Conservation (phyloP, 106 monocot genomes). For the Dendrobium officinale region DNA sequence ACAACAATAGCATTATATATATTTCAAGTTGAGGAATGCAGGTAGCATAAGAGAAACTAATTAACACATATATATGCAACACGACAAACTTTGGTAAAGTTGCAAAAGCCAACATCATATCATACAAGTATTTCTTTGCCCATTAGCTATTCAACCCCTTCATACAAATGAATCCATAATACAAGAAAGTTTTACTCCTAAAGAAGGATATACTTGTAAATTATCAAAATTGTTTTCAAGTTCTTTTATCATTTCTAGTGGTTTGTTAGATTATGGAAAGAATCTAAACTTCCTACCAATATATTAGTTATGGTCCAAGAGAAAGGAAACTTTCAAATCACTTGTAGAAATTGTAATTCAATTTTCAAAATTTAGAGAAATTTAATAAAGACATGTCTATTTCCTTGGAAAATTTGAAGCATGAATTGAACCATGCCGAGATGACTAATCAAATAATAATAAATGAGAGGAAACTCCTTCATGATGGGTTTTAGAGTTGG, state of each 20-base stretch:
- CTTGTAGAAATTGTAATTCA: background rate
- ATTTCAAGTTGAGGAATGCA: too few species aligned
- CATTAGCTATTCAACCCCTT: conserved; percentile 21
- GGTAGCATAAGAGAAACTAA: too few species aligned
- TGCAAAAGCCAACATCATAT: conserved; percentile 13
- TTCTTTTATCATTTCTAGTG: conserved; percentile 2
- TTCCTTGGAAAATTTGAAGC: too few species aligned
- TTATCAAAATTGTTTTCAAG: conserved; percentile 10
- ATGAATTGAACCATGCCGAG: too few species aligned
- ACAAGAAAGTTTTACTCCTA: background rate
- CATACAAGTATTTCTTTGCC: background rate
- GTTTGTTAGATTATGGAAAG: conserved; percentile 4
- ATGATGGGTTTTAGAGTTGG: too few species aligned
- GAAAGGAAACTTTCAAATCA: conserved; percentile 39
- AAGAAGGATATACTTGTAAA: background rate
- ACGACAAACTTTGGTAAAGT: background rate
- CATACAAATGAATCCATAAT: background rate
- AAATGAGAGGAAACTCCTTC: too few species aligned
- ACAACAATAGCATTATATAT: too few species aligned
- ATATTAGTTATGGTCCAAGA: conserved; percentile 43
- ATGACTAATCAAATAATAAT: too few species aligned
- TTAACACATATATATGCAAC: too few species aligned
- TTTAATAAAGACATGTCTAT: too few species aligned
- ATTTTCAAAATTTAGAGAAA: too few species aligned
- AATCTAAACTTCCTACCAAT: conserved; percentile 41